phyloP scores from a whole-genome alignment of 2,329 filamentous ascomycete genomes.

The Lecanosticta acicola region DNA sequence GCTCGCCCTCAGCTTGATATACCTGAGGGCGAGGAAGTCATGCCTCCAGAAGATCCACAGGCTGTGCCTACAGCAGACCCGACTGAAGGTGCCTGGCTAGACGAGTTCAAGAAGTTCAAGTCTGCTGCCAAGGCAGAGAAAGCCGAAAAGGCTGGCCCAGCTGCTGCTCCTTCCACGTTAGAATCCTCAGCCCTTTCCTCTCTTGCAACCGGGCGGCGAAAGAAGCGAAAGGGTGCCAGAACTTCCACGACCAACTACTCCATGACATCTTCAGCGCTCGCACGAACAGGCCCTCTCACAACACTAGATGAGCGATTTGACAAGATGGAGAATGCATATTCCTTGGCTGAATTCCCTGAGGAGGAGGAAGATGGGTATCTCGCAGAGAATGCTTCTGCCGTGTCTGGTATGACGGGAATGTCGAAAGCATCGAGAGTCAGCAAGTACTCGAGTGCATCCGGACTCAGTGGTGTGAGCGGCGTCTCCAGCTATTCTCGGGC shows the following conservation, averaged over 20 bases:
- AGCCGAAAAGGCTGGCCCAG: constrained; percentile 24
- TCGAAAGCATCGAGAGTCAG: constrained; percentile 40
- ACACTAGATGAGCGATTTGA: constrained; percentile 89
- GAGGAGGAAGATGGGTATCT: constrained; percentile 27
- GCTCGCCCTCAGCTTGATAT: constrained; percentile 31
- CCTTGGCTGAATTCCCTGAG: constrained; percentile 37
- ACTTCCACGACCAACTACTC: constrained; percentile 83
- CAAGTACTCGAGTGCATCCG: constrained; percentile 32
- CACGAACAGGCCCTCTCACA: constrained; percentile 79
- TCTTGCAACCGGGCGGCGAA: constrained; percentile 71
- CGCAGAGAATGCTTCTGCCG: constrained; percentile 41
- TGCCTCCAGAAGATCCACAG: constrained; percentile 31
- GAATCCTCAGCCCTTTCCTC: constrained; percentile 65
- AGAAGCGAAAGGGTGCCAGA: constrained; percentile 92
- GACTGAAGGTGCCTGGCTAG: constrained; percentile 74
- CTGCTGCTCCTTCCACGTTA: constrained; percentile 53
- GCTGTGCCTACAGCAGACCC: constrained; percentile 33
- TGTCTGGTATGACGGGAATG: constrained; percentile 47
- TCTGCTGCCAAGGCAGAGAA: constrained; percentile 42
- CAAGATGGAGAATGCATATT: constrained; percentile 75
- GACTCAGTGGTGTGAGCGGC: constrained; percentile 35
- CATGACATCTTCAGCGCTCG: constrained; percentile 83
- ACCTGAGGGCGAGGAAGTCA: constrained; percentile 46
- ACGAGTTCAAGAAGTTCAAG: constrained; percentile 92
- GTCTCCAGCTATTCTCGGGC: constrained; percentile 31